Evolutionary conservation across 202 grass and related monocot species (phyloP).

Genomic region (Zoysia matrella): DNA sequence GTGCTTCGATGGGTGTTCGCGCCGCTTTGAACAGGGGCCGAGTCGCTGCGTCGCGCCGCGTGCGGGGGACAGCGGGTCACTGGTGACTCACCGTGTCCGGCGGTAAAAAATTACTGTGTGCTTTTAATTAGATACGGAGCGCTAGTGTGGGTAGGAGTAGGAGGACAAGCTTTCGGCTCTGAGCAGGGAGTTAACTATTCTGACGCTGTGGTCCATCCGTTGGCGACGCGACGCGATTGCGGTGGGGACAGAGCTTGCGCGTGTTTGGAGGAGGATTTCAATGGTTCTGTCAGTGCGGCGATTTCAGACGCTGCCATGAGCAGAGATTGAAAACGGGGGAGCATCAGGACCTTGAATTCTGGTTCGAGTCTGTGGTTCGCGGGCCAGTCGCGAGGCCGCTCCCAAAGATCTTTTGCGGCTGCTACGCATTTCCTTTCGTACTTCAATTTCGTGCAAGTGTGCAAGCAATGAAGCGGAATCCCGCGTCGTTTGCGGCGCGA

Average conservation of each 20-base stretch:
- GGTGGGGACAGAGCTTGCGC: too few species aligned
- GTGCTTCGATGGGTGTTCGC: constrained; percentile 21
- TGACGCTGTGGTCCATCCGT: too few species aligned
- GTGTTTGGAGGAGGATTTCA: too few species aligned
- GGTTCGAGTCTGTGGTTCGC: neutral
- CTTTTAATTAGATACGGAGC: neutral
- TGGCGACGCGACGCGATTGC: too few species aligned
- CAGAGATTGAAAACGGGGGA: neutral
- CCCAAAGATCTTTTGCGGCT: neutral
- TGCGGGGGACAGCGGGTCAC: constrained; percentile 9
- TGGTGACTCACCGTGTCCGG: neutral
- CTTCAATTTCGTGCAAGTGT: too few species aligned
- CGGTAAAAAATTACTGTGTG: neutral
- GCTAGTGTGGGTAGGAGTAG: too few species aligned
- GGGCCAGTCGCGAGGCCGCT: too few species aligned
- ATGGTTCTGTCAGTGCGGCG: too few species aligned
- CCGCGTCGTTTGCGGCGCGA: neutral
- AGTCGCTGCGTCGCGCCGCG: constrained; percentile 10
- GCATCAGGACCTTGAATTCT: neutral
- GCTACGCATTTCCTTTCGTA: too few species aligned
- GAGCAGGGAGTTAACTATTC: too few species aligned
- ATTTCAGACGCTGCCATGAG: constrained; percentile 20
- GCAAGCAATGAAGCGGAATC: neutral
- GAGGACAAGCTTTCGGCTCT: too few species aligned
- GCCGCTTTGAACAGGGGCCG: constrained; percentile 17